phyloP scores from a whole-genome alignment of 345 rosid species.

The Sisymbrium altissimum region DNA sequence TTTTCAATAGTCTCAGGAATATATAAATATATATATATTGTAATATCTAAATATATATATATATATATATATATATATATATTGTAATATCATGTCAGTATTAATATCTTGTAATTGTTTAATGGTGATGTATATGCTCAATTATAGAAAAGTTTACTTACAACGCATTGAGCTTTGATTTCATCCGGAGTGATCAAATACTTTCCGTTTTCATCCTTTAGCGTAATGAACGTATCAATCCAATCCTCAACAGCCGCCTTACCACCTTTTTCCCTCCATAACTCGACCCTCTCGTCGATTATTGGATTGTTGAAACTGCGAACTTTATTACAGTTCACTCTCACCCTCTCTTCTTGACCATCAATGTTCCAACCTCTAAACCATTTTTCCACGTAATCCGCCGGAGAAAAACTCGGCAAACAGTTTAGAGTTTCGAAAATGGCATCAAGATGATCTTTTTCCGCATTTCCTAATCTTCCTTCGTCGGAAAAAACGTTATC shows the following conservation, averaged over 20 bases:
- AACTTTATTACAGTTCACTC: not conserved
- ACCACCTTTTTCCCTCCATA: conserved; percentile 30
- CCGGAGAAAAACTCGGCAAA: conserved; percentile 1
- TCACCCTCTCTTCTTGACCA: conserved; percentile 38
- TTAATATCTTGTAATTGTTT: not conserved
- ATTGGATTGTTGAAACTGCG: conserved; percentile 40
- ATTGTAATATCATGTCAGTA: too few species aligned
- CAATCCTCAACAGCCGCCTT: conserved; percentile 32
- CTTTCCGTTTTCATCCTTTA: conserved; percentile 26
- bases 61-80: too few species aligned
- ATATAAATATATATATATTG: too few species aligned
- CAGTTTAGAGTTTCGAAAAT: conserved; percentile 19
- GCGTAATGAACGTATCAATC: conserved; percentile 30
- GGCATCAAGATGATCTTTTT: conserved; percentile 25
- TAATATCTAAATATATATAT: too few species aligned
- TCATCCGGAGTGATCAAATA: conserved; percentile 31
- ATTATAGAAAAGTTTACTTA: not conserved
- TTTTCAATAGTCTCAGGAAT: not conserved
- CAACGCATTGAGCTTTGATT: conserved; percentile 32
- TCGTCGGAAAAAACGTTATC: not conserved
- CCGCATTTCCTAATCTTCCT: conserved; percentile 17
- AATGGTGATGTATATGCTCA: not conserved
- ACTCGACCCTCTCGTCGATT: conserved; percentile 31
- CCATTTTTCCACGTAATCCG: conserved; percentile 19
- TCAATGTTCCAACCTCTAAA: conserved; percentile 34